Evolutionary conservation across 2,329 filamentous ascomycete genomes (phyloP), one percentile per base, ranked within the genome.

Genomic region (Epichloe elymi): DNA sequence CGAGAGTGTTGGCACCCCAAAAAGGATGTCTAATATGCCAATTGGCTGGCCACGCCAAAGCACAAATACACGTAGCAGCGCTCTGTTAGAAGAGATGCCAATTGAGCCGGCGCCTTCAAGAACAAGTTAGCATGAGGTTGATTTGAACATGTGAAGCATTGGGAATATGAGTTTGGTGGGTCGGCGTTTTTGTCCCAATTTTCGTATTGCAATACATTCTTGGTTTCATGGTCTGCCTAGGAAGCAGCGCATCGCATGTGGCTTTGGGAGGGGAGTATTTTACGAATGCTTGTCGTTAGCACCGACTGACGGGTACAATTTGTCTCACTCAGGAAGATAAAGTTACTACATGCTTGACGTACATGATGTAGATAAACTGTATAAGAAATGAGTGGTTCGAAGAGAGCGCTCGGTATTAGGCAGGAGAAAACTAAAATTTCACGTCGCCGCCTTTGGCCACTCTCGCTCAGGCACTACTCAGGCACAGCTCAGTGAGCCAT

Each of bases 1-100:
- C n/a, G 51, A 56, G 41, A 57, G 50, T n/a, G 44, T 41, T 6
- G 53, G 46, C 12, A 39, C 37, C 2, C 57, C 59, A 7, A 14
- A 61, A 41, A 62, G 64, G 40, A 38, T 57, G 12, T 67, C 66
- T 8, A 67, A 58, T 35, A 68, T 68, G 67, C 66, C 67, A 1
- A 55, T 62, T 7, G 67, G 67, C 17, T 69, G 67, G 67, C 64
- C 65, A n/a, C 52, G 40, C 8, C 40, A 46, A 8, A 53, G 33
- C 26, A 43, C 11, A 15, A 41, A 46, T 11, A n/a, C 26, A 33
- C 14, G 30, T 12, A 37, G 41, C 33, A 37, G 26, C n/a, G 10
- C 30, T 30, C 30, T 36, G 14, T n/a, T n/a, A n/a, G 49, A 46
- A 12, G 49, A 51, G 15, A 39, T 52, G 40, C 30, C 36, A 7